Evolutionary conservation across 2,329 filamentous ascomycete species (phyloP), one percentile per base, ranked within the genome.

Genomic region (Penicillium sumatraense): DNA sequence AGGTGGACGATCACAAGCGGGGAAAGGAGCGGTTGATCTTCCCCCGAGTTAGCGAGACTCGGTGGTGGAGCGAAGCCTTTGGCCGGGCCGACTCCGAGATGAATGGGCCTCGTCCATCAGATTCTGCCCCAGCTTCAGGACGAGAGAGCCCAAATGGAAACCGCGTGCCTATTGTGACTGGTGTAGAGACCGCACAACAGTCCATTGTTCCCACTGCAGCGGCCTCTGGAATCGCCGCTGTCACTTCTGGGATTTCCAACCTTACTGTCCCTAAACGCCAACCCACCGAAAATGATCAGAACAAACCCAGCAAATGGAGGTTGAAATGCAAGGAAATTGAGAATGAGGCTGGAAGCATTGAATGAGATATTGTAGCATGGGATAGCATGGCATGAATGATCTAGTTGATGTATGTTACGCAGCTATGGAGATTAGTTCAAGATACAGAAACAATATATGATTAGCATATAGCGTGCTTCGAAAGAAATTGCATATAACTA

Each of bases 21-120:
- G 91, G 90, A 4, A 87, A 88, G 55, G 93, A 96, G 70, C 84
- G 92, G 3, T 83, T 99, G 7, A 82, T 99, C 13, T 89, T 98
- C 61, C 93, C 95, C 0, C 82, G 84, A 3, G 78, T 89, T 1
- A 84, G 84, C 11, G 88, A 96, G 58, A 84, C 95, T n/a, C 84
- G 91, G 57, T 99, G 95, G 95, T 99, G 95, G 95, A 83, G 88
- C 61, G 90, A 95, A 67, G 78, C 89, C 1, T 99, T 97, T 74
- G 91, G 91, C 44, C 85, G 93, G 27, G 87, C 87, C 2, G 91
- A 97, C 64, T 86, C 89, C 51, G 95, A 99, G 71, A 98, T 99
- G 93, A 99, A 99, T 66, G 86, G 85, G 0, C 79, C 83, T 31
- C 75, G 86, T 63, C 77, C 80, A 6, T 82, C 70, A 27, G 76